Evolutionary conservation across 495 filamentous ascomycete genomes (phyloP), one percentile per base, ranked within the genome.

Genomic region (Pyrenopolyporus hunteri): DNA sequence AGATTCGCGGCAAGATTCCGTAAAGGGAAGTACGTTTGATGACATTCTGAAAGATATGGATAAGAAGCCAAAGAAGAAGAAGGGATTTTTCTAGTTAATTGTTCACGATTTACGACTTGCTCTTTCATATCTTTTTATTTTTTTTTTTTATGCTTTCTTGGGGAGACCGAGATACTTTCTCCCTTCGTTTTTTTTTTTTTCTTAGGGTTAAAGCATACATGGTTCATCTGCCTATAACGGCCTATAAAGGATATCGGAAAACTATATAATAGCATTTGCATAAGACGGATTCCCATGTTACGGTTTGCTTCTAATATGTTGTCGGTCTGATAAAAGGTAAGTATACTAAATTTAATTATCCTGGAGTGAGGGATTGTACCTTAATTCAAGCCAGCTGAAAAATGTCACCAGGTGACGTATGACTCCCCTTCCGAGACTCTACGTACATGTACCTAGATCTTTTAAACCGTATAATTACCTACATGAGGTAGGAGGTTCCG

Each of bases 31-130:
- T 66, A 87, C 84, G n/a, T 87, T 87, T 73, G 85, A 87, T 69
- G 82, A 84, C 50, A 87, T 87, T 48, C 64, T 87, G n/a, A 80
- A 79, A 44, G 75, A 74, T n/a, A 79, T 80, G 70, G 73, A 74
- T 35, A 62, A 69, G 32, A 70, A 74, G 57, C 69, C 68, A 44
- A 76, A 75, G 70, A 74, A 76, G 68, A 81, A 79, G 69, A 77
- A 73, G 57, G 67, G 68, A 6, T 64, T 76, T 25, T 78, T 78
- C 53, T 80, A 54, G 55, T 45, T 50, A 42, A 4, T 16, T 1
- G 22, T 32, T 69, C 10, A 65, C 26, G 61, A 61, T 59, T 56
- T 45, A 57, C 25, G 49, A 58, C 31, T 36, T 43, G 4, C 16
- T 45, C 25, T 22, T 45, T 45, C 26, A 29, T 48, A 28, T 23